Conservation (phyloP, 148 eudicot genomes). For the Fallopia convolvulus region DNA sequence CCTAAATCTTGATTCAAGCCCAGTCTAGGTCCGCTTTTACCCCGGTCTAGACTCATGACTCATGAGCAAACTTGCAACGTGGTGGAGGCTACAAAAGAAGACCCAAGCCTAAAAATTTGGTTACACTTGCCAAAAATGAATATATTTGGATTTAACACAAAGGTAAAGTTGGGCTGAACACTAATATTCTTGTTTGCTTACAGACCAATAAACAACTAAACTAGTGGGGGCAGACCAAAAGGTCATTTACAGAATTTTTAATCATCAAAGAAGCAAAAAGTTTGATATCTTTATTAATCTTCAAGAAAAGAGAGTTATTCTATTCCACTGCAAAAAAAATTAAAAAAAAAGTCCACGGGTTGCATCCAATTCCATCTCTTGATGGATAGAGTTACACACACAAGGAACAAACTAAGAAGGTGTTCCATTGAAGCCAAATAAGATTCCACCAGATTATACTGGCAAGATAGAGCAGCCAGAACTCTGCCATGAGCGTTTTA, state of each 20-base stretch:
- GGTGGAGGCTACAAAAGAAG: background rate
- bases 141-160: background rate
- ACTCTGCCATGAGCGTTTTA: constrained; percentile 5
- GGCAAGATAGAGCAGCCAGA: constrained; percentile 1
- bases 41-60: no score
- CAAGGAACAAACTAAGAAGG: constrained; percentile 1
- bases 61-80: background rate
- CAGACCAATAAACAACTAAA: background rate
- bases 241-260: background rate
- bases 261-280: background rate
- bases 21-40: no score
- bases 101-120: background rate
- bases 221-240: background rate
- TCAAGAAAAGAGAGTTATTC: background rate
- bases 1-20: no score
- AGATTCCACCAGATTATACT: constrained; percentile 5
- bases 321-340: background rate
- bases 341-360: background rate
- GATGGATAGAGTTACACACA: constrained; percentile 2
- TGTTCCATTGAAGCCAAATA: background rate
- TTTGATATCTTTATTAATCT: background rate
- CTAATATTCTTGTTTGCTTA: background rate
- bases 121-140: background rate
- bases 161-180: background rate
- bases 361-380: constrained; percentile 3